Evolutionary conservation across 768 basidiomycete genomes (phyloP), one percentile per base, ranked within the genome.

Genomic region (Postia placenta): DNA sequence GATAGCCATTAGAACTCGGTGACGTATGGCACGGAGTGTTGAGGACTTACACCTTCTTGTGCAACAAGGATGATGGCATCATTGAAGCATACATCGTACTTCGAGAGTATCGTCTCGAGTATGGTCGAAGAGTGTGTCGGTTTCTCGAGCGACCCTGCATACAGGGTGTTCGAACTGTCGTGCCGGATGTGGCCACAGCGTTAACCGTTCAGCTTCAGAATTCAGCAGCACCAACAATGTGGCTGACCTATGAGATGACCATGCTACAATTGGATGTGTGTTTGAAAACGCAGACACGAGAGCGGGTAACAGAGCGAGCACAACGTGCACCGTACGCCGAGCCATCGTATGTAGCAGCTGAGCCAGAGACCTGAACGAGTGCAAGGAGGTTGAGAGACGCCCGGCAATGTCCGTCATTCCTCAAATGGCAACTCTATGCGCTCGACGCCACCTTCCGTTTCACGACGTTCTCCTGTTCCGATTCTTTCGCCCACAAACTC

Each of bases 171-270:
- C 41, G 78, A 80, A 51, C 84, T 86, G 53, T 4, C 30, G 35
- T 19, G 11, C 5, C 2, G 37, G 46, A 48, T 41, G n/a, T 42
- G 19, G 38, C 12, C n/a, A 40, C 26, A 35, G 5, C 24, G 11
- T 22, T 17, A 23, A 11, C 42, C 24, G 42, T 43, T 9, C 17
- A 41, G 30, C 4, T n/a, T n/a, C n/a, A n/a, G n/a, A n/a, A n/a
- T n/a, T n/a, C n/a, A 12, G 19, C 15, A 40, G 28, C 2, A 12
- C 5, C 12, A 4, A 9, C 35, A 33, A 19, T 56, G n/a, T 61
- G n/a, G n/a, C n/a, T n/a, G n/a, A 85, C 87, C 71, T 73, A 38
- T 75, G 69, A 20, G 85, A 85, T 1, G 86, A 79, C 87, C 88
- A 90, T 11, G 79, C 78, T 2, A 90, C 64, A 12, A 89, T 60